A percentile compares a stretch with the other conserved stretches of the same genome.
Evolutionary conservation across 768 basidiomycete species (phyloP).

Genomic region (Suillus hirtellus): DNA sequence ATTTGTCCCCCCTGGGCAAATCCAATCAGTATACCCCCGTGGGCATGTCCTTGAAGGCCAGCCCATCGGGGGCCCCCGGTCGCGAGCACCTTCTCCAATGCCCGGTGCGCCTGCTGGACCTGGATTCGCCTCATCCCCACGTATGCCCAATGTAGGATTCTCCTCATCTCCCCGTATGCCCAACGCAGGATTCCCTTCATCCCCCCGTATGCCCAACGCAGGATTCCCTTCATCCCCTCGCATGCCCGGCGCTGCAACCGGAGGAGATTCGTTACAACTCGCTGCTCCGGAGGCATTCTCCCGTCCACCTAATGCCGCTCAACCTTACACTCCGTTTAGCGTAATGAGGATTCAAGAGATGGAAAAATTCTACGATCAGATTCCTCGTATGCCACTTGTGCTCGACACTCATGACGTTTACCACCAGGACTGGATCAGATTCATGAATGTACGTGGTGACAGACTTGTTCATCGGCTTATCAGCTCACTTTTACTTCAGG

Average conservation of each 20-base stretch:
- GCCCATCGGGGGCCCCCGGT: slow-evolving; percentile 35
- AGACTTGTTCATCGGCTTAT: neutral
- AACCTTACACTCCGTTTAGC: slow-evolving; percentile 69
- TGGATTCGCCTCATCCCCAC: slow-evolving; percentile 29
- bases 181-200: slow-evolving; percentile 25
- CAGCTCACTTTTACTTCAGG: slow-evolving; percentile 40
- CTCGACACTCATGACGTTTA: slow-evolving; percentile 77
- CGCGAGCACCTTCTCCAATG: slow-evolving; percentile 55
- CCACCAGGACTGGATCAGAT: slow-evolving; percentile 76
- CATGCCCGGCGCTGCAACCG: slow-evolving; percentile 19
- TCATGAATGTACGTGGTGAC: slow-evolving; percentile 60
- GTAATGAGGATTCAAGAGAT: slow-evolving; percentile 73
- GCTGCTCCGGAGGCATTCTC: slow-evolving; percentile 72
- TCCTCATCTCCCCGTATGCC: slow-evolving; percentile 32
- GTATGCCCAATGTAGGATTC: slow-evolving; percentile 28
- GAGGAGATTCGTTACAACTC: slow-evolving; percentile 41
- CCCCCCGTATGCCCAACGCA: slow-evolving; percentile 30
- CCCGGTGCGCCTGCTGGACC: slow-evolving; percentile 42
- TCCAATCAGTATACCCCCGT: slow-evolving; percentile 46
- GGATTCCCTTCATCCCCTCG: slow-evolving; percentile 34
- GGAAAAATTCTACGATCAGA: slow-evolving; percentile 67
- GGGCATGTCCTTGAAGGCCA: slow-evolving; percentile 61
- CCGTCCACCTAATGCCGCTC: slow-evolving; percentile 66
- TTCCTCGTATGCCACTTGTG: slow-evolving; percentile 72
- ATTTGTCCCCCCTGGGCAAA: slow-evolving; percentile 24